Conservation (phyloP, 208 protist species). For the Herpetomonas samuelpessoai region DNA sequence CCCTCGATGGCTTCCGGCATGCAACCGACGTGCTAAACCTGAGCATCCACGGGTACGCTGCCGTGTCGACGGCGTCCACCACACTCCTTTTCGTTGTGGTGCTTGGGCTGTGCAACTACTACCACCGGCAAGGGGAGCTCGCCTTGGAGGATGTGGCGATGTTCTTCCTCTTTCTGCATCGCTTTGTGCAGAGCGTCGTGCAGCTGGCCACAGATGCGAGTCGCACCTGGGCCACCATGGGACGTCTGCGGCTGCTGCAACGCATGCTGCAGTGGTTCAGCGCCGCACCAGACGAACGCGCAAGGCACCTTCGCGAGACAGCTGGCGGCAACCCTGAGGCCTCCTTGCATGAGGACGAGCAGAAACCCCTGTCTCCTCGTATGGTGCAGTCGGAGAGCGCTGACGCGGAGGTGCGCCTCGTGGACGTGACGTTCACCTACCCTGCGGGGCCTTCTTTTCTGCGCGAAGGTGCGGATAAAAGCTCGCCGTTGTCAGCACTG, state of each 20-base stretch:
- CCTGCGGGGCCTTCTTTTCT: slow-evolving; percentile 48
- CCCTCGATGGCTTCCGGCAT: slow-evolving; percentile 16
- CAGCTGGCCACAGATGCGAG: slow-evolving; percentile 36
- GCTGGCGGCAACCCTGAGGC: too few relatives aligned
- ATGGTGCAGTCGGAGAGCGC: slow-evolving; percentile 2
- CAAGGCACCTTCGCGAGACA: too few relatives aligned
- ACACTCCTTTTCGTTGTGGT: slow-evolving; percentile 67
- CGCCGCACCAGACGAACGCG: too few relatives aligned
- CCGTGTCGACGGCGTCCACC: slow-evolving; percentile 44
- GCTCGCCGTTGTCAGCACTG: too few relatives aligned
- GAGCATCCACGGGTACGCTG: slow-evolving; percentile 65
- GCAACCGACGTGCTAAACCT: slow-evolving; percentile 34
- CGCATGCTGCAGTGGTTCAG: slow-evolving; percentile 58
- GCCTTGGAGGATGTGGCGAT: slow-evolving; percentile 57
- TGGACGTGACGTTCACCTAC: slow-evolving; percentile 51
- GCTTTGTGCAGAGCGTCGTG: slow-evolving; percentile 44
- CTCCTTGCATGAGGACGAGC: too few relatives aligned
- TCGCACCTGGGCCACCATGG: slow-evolving; percentile 32
- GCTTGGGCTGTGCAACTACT: slow-evolving; percentile 53
- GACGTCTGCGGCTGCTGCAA: slow-evolving; percentile 43
- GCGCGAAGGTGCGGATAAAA: slow-evolving; percentile 9
- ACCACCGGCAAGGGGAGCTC: slow-evolving; percentile 45
- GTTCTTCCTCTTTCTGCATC: slow-evolving; percentile 70
- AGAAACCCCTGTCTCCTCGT: too few relatives aligned
- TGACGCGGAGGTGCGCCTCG: slow-evolving; percentile 27